Percentiles rank a stretch among this genome's conserved stretches.
Evolutionary conservation across 345 rosid species (phyloP).

Genomic region (Trapa incisa): DNA sequence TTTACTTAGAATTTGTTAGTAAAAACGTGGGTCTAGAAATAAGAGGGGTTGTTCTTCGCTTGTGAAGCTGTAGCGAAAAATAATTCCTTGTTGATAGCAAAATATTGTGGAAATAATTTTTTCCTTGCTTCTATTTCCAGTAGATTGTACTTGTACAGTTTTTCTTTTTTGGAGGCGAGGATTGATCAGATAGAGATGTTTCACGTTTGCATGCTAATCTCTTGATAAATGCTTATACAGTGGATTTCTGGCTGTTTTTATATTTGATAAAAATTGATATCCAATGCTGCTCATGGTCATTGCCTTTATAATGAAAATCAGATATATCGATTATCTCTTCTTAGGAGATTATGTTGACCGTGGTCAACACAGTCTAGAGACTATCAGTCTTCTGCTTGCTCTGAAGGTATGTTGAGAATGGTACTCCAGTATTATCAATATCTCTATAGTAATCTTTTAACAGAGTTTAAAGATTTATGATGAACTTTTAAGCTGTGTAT

Average conservation of each 20-base stretch:
- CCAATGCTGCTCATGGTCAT: neutral
- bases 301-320: constrained; percentile 25
- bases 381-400: constrained; percentile 84
- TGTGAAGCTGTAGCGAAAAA: neutral
- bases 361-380: constrained; percentile 97
- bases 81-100: neutral
- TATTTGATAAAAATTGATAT: neutral
- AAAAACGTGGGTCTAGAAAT: neutral
- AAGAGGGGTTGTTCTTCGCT: neutral
- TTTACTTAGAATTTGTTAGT: neutral
- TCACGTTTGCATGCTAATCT: neutral
- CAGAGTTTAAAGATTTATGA: constrained; percentile 8
- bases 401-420: constrained; percentile 31
- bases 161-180: neutral
- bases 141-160: neutral
- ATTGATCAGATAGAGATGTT: neutral
- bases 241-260: neutral
- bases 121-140: neutral
- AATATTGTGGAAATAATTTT: neutral
- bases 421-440: constrained; percentile 2
- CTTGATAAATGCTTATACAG: neutral
- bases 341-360: constrained; percentile 98
- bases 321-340: constrained; percentile 97
- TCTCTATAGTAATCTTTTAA: constrained; percentile 6
- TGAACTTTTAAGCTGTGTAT: constrained; percentile 8